Evolutionary conservation across 73 alveolate species (phyloP).

Genomic region (Uronychia setigera): DNA sequence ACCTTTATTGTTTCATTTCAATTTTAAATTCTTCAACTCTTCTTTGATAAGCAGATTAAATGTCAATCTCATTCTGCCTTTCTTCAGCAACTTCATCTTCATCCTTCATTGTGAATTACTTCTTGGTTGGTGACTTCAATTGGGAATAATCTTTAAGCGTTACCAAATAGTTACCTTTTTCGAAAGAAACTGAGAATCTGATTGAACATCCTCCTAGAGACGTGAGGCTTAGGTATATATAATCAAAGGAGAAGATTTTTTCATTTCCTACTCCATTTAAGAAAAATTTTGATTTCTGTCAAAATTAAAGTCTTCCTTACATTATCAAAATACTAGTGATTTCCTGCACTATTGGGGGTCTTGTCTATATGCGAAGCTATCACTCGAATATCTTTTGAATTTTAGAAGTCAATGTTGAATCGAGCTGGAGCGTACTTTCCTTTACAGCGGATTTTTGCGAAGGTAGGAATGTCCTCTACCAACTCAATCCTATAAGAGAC

Average conservation of each 20-base stretch:
- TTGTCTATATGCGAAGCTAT: neutral
- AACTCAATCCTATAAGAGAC: neutral
- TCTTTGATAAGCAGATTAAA: neutral
- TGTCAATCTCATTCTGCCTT: neutral
- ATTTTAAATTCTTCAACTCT: neutral
- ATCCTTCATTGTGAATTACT: no score
- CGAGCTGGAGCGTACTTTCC: neutral
- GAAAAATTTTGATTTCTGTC: neutral
- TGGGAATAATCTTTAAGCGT: no score
- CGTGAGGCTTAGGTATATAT: neutral
- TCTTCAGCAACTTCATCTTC: no score
- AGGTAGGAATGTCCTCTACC: neutral
- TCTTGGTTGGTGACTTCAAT: no score
- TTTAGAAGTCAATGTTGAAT: neutral
- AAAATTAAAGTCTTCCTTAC: neutral
- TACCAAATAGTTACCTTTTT: neutral
- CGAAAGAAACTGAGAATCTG: neutral
- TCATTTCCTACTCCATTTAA: neutral
- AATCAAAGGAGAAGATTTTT: neutral
- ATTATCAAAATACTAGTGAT: neutral
- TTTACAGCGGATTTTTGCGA: neutral
- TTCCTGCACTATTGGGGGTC: neutral
- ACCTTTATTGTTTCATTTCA: neutral
- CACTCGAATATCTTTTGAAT: neutral
- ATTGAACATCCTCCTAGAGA: neutral